Conservation (phyloP, 163 green algal species). For the Chloroidium sp. region DNA sequence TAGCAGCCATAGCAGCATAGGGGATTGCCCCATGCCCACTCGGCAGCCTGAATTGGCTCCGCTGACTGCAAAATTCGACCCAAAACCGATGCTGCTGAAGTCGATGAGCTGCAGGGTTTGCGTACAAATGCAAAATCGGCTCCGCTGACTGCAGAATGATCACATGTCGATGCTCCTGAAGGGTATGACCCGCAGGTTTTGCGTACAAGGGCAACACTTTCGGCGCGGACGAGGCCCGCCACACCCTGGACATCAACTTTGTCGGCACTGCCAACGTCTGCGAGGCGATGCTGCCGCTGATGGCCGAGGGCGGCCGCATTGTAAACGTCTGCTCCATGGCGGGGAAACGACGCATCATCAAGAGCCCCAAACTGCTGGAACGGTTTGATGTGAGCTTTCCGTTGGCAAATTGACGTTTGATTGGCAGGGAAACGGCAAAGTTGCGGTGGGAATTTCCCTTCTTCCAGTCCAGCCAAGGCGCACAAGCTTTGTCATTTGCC, state of each 20-base stretch:
- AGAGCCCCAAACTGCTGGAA: conserved; percentile 2
- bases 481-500: too few relatives aligned
- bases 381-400: conserved; percentile 7
- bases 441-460: too few relatives aligned
- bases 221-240: conserved; percentile 43
- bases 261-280: conserved; percentile 34
- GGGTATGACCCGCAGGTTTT: conserved; percentile 30
- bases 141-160: too few relatives aligned
- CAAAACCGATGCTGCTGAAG: too few relatives aligned
- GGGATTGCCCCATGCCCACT: neutral
- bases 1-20: too few relatives aligned
- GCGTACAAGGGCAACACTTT: conserved; percentile 62
- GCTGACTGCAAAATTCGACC: too few relatives aligned
- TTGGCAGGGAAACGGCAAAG: too few relatives aligned
- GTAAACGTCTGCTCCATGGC: conserved; percentile 19
- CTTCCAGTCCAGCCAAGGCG: too few relatives aligned
- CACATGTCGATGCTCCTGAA: too few relatives aligned
- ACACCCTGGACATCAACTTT: conserved; percentile 52
- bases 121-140: too few relatives aligned
- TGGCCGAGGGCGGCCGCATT: conserved; percentile 25
- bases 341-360: conserved; percentile 22
- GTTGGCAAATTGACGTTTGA: neutral
- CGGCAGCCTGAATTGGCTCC: too few relatives aligned
- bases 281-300: conserved; percentile 40
- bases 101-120: too few relatives aligned